Conservation (phyloP, 2,329 filamentous ascomycete species). For the Diaporthe ilicicola region DNA sequence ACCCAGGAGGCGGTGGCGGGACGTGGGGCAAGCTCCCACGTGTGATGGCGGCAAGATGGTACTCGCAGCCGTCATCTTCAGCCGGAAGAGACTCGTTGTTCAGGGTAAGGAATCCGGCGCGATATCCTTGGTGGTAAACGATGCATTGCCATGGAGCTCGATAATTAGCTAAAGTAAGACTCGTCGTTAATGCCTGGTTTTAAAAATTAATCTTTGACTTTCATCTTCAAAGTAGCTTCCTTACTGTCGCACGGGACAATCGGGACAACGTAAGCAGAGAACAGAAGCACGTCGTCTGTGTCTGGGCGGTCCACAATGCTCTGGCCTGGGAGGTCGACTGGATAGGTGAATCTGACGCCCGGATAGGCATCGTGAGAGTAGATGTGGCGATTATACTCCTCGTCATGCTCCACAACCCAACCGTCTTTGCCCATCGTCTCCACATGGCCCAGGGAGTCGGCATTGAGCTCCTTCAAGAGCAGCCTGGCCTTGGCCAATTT, state of each 20-base stretch:
- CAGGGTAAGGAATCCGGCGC: not conserved
- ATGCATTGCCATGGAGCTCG: not conserved
- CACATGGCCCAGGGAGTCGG: not conserved
- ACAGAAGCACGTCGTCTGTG: not conserved
- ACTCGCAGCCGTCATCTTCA: not conserved
- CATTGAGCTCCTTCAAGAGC: not conserved
- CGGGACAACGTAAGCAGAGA: not conserved
- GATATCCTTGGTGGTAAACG: conserved; percentile 2
- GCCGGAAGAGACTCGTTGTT: not conserved
- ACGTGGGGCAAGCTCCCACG: not conserved
- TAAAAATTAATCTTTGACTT: not conserved
- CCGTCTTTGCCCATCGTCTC: not conserved
- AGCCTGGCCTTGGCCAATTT: not conserved
- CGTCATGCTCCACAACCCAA: not conserved
- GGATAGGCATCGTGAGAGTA: not conserved
- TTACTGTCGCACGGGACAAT: not conserved
- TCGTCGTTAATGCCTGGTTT: not conserved
- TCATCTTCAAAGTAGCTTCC: not conserved
- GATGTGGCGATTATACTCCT: not conserved
- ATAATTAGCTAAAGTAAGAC: not conserved
- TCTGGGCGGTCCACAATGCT: not conserved
- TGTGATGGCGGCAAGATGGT: not conserved
- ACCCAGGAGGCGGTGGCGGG: not conserved
- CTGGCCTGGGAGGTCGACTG: not conserved
- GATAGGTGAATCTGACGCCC: not conserved